Percentiles rank a stretch among this genome's conserved stretches.
Evolutionary conservation across 73 alveolate species (phyloP).

Genomic region (Symbiodinium natans): DNA sequence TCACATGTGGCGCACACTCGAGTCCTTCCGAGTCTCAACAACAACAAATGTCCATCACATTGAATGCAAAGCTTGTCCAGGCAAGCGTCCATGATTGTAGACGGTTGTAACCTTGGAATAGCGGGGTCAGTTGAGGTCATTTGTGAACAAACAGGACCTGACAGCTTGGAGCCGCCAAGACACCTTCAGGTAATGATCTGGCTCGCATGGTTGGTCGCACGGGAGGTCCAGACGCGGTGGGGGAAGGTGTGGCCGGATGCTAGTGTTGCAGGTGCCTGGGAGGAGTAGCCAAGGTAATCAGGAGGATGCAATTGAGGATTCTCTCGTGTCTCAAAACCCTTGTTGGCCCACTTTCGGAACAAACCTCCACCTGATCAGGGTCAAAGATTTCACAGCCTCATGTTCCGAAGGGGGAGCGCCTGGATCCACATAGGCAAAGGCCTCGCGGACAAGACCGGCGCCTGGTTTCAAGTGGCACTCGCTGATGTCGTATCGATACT

Average conservation of each 20-base stretch:
- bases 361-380: neutral
- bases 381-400: neutral
- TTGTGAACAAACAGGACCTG: no score
- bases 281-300: neutral
- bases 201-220: neutral
- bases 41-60: no score
- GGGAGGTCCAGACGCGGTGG: neutral
- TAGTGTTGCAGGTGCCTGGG: neutral
- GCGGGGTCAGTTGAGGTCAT: no score
- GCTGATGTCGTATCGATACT: slow-evolving; percentile 1
- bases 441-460: neutral
- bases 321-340: neutral
- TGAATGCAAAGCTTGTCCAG: neutral
- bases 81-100: no score
- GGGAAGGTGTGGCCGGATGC: neutral
- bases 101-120: no score
- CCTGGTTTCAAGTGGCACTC: neutral
- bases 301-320: neutral
- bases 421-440: neutral
- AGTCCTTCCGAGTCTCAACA: neutral
- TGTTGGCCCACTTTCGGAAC: neutral
- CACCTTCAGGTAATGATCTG: neutral
- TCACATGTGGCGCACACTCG: no score
- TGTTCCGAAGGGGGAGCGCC: neutral
- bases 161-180: no score